Base-by-base conservation (phyloP, 768 basidiomycete species). In the Suillus cothurnatus region DNA sequence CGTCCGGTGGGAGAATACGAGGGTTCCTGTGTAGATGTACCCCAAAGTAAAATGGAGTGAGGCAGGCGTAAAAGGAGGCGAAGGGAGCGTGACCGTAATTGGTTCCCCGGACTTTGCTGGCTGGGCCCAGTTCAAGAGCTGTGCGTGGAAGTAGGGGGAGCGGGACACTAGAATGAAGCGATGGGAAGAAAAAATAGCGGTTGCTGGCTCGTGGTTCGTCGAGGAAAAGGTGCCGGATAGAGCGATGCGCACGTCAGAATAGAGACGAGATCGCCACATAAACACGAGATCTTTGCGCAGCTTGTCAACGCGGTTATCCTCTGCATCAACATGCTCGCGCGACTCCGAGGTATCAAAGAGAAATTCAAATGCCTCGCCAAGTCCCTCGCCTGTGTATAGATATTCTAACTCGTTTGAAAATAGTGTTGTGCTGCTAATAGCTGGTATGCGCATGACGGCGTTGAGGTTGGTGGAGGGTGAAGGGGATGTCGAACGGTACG, bases 251-350 rank as follows among this genome's bases (percentile, higher is more conserved):
- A 97, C 87, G 76, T 99, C 97, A 2, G 94, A 93, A 74, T 95
- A 99, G 21, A 99, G 87, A 58, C 95, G 88, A 15, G 92, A 93
- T 38, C 97, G 81, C 97, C 96, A 98, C 94, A 95, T 97, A 81
- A 91, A 97, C 28, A 96, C 92, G 34, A 97, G 83, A 72, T 98
- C 97, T 77, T 94, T 94, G 66, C 94, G 87, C 12, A 97, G 86
- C 78, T 95, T 93, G 76, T 94, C 93, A 47, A 93, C 79, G 17
- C 93, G 82, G 66, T 72, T 84, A 68, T 82, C 86, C 75, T 79
- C 86, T 11, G 78, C 82, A 68, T 81, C 81, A 61, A 76, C 86
- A 62, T 80, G 80, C 45, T 78, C 80, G 49, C 75, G 74, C 50
- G 73, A 76, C 68, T 80, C 81, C 12, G 78, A 74, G 60, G 80